phyloP scores from a whole-genome alignment of 75 land plant species.

The Sequoia sempervirens region DNA sequence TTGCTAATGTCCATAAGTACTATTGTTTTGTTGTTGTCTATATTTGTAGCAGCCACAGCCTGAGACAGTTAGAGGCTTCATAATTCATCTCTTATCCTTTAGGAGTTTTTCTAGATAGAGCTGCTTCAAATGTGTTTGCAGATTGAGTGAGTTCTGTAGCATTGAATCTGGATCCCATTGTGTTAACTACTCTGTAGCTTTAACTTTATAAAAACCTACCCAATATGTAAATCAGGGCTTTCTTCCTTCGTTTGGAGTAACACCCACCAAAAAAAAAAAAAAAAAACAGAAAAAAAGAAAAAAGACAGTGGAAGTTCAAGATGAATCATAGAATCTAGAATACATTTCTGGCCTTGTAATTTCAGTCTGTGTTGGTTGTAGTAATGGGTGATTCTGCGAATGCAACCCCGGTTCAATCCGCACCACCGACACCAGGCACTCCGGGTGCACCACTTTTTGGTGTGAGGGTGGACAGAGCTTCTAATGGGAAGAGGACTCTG shows the following conservation, averaged over 20 bases:
- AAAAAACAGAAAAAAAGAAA: not conserved
- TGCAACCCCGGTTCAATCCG: slow-evolving; percentile 10
- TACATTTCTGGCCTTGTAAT: not conserved
- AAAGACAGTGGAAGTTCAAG: not conserved
- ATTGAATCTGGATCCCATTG: not conserved
- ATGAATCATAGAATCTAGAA: not conserved
- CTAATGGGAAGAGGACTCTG: slow-evolving; percentile 37
- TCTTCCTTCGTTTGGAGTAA: not conserved
- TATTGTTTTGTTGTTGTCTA: not conserved
- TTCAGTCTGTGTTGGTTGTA: slow-evolving; percentile 1
- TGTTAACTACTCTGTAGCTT: slow-evolving; percentile 17
- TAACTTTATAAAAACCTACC: slow-evolving; percentile 33
- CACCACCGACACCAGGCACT: slow-evolving; percentile 59
- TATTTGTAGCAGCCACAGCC: not conserved
- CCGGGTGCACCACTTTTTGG: slow-evolving; percentile 42
- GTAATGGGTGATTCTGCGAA: slow-evolving; percentile 5
- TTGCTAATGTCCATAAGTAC: too few species aligned
- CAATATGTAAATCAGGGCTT: slow-evolving; percentile 51
- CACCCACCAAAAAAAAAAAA: slow-evolving; percentile 16
- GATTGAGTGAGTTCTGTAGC: not conserved
- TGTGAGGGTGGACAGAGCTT: slow-evolving; percentile 33
- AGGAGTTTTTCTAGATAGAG: too few species aligned
- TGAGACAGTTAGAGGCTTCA: not conserved
- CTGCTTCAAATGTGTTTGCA: too few species aligned
- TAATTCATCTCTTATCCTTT: too few species aligned